phyloP scores from a whole-genome alignment of 2,329 filamentous ascomycete species.

The Monosporascus ibericus region DNA sequence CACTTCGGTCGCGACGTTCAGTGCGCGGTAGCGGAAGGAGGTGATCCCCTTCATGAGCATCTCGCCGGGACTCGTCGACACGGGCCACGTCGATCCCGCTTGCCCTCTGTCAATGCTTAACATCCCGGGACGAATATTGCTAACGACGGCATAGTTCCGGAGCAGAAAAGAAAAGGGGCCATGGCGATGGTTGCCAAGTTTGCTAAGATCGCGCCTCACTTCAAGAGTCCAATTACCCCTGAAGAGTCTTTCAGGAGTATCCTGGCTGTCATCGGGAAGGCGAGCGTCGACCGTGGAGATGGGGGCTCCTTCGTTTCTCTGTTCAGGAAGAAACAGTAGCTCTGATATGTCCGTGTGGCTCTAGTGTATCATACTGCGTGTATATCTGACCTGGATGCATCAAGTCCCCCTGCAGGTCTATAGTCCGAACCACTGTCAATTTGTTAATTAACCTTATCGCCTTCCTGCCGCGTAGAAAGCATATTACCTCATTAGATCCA shows the following conservation, averaged over 20 bases:
- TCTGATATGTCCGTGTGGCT: slow-evolving; percentile 24
- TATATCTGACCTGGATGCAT: too few relatives aligned
- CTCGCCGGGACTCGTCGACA: background rate
- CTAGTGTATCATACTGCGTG: too few relatives aligned
- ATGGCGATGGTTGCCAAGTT: slow-evolving; percentile 8
- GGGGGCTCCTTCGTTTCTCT: slow-evolving; percentile 51
- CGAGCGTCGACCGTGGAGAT: slow-evolving; percentile 20
- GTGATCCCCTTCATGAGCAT: background rate
- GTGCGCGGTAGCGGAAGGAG: background rate
- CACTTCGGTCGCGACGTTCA: background rate
- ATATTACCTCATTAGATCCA: too few relatives aligned
- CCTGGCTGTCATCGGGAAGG: slow-evolving; percentile 15
- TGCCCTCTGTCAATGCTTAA: background rate
- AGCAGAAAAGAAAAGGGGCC: background rate
- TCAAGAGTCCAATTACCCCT: slow-evolving; percentile 14
- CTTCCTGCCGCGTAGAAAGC: too few relatives aligned
- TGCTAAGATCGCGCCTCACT: slow-evolving; percentile 16
- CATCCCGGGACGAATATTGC: background rate
- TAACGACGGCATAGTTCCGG: background rate
- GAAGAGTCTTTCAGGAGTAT: slow-evolving; percentile 16
- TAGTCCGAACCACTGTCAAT: too few relatives aligned
- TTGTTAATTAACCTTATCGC: too few relatives aligned
- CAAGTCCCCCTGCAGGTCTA: too few relatives aligned
- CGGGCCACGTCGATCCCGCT: background rate
- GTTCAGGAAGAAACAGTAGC: slow-evolving; percentile 45